phyloP scores from a whole-genome alignment of 352 stramenopile species.

The Pythium myriotylum region DNA sequence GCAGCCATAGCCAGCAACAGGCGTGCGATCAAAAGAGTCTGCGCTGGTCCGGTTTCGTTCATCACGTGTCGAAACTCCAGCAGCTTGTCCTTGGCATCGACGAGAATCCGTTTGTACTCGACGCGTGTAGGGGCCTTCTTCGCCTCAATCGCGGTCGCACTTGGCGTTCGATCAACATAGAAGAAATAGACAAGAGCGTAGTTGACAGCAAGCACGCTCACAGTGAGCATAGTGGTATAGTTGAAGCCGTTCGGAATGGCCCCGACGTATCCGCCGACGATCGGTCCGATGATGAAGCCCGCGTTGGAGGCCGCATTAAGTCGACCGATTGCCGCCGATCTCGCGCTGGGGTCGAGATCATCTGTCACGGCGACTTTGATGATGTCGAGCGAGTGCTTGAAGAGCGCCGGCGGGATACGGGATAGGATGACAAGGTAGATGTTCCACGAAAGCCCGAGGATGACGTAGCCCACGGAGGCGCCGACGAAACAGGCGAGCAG shows the following conservation, averaged over 20 bases:
- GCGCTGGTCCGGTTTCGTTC: slow-evolving; percentile 59
- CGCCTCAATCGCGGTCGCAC: slow-evolving; percentile 23
- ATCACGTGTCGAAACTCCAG: slow-evolving; percentile 67
- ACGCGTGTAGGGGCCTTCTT: slow-evolving; percentile 17
- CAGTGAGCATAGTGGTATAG: slow-evolving; percentile 77
- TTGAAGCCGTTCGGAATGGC: slow-evolving; percentile 74
- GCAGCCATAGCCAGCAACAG: slow-evolving; percentile 74
- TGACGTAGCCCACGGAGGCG: slow-evolving; percentile 57
- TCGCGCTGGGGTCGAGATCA: slow-evolving; percentile 34
- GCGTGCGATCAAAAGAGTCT: slow-evolving; percentile 69
- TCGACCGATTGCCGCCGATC: slow-evolving; percentile 58
- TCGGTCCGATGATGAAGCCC: slow-evolving; percentile 76
- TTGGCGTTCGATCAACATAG: slow-evolving; percentile 35
- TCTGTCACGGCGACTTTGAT: slow-evolving; percentile 78
- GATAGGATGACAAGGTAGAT: slow-evolving; percentile 81
- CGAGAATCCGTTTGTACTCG: slow-evolving; percentile 35
- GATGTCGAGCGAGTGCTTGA: slow-evolving; percentile 84
- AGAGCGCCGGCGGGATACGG: slow-evolving; percentile 67
- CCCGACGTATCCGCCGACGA: slow-evolving; percentile 73
- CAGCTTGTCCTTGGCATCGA: slow-evolving; percentile 56
- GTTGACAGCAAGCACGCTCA: slow-evolving; percentile 67
- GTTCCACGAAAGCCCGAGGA: slow-evolving; percentile 77
- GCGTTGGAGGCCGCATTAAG: slow-evolving; percentile 75
- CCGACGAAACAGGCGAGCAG: slow-evolving; percentile 69
- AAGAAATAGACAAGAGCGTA: slow-evolving; percentile 66